Percentiles rank a stretch among this genome's conserved stretches.
phyloP scores from a whole-genome alignment of 2,329 filamentous ascomycete genomes.

The Colletotrichum sp. region DNA sequence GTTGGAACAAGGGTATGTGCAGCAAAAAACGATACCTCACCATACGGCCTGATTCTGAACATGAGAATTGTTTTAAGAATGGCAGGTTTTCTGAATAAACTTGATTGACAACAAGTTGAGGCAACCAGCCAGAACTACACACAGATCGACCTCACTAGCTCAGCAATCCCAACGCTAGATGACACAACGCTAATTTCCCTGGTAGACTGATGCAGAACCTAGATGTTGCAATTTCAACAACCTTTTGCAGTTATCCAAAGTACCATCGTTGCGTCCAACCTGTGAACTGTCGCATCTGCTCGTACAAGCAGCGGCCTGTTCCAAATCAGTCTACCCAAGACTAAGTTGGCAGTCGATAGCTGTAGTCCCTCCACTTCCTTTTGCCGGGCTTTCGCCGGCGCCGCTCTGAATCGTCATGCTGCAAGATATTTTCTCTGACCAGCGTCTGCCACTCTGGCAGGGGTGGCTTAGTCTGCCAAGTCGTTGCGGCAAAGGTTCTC shows the following conservation, averaged over 20 bases:
- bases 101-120: background rate
- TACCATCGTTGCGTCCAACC: too few relatives aligned
- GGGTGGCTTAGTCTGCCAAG: too few relatives aligned
- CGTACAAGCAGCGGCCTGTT: too few relatives aligned
- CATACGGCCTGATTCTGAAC: background rate
- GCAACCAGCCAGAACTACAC: background rate
- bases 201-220: background rate
- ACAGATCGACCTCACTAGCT: background rate
- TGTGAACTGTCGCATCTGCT: too few relatives aligned
- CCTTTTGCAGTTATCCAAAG: background rate
- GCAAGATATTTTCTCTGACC: too few relatives aligned
- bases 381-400: too few relatives aligned
- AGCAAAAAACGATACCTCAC: rapidly evolving
- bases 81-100: too few relatives aligned
- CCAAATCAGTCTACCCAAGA: too few relatives aligned
- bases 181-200: background rate
- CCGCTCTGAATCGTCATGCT: too few relatives aligned
- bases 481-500: too few relatives aligned
- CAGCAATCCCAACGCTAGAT: background rate
- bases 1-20: background rate
- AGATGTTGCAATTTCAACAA: background rate
- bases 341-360: background rate
- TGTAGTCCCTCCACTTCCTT: background rate
- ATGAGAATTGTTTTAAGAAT: background rate
- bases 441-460: too few relatives aligned